phyloP scores from a whole-genome alignment of 768 basidiomycete genomes.

The Mycena alexandri region DNA sequence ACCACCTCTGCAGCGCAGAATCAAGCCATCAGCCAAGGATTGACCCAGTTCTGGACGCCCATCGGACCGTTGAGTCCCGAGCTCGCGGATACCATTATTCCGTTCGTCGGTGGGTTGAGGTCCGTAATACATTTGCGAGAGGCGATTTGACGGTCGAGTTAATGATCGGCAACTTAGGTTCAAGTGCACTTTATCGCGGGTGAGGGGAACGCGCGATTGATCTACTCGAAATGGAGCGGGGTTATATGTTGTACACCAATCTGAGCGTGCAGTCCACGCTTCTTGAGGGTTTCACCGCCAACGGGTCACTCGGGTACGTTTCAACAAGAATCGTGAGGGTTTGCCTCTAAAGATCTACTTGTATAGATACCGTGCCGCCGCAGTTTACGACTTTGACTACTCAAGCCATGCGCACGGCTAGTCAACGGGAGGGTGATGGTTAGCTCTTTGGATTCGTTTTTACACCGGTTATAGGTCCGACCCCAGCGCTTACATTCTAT shows the following conservation, averaged over 20 bases:
- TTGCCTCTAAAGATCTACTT: background rate
- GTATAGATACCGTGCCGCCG: constrained; percentile 66
- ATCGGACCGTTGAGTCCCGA: constrained; percentile 68
- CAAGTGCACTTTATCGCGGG: constrained; percentile 71
- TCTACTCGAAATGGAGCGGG: constrained; percentile 66
- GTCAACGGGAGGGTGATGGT: constrained; percentile 47
- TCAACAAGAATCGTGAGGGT: background rate
- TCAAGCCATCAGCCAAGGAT: constrained; percentile 57
- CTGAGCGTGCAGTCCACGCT: constrained; percentile 55
- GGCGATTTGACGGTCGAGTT: background rate
- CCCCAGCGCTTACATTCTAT: constrained; percentile 68
- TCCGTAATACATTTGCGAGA: constrained; percentile 39
- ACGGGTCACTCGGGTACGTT: constrained; percentile 63
- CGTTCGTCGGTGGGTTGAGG: constrained; percentile 71
- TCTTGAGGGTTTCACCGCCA: constrained; percentile 69
- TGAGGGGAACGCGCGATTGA: constrained; percentile 66
- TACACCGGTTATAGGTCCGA: constrained; percentile 59
- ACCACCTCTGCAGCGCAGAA: constrained; percentile 56
- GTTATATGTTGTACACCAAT: constrained; percentile 69
- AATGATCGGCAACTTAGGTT: constrained; percentile 47
- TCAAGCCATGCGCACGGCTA: constrained; percentile 71
- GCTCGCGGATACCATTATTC: constrained; percentile 69
- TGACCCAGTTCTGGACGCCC: constrained; percentile 65
- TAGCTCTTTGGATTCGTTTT: too few species aligned
- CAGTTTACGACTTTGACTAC: constrained; percentile 68